phyloP scores from a whole-genome alignment of 2,329 filamentous ascomycete genomes.

The Phialophora expanda region DNA sequence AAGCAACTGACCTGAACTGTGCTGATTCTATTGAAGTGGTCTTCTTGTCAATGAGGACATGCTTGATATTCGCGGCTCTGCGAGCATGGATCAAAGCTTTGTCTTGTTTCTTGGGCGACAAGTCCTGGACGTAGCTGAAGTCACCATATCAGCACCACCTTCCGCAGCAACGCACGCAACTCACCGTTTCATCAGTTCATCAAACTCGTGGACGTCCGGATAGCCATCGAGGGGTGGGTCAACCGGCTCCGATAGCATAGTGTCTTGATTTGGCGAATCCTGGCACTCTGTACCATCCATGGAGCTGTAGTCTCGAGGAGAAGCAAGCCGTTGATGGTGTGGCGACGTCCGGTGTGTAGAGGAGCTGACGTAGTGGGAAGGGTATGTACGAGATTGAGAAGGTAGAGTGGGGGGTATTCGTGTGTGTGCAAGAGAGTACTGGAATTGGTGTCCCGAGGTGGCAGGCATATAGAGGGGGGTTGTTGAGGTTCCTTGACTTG shows the following conservation, averaged over 20 bases:
- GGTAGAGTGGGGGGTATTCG: constrained; percentile 41
- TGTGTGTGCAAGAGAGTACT: constrained; percentile 42
- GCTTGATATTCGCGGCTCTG: constrained; percentile 55
- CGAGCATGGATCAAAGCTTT: constrained; percentile 58
- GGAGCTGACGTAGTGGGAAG: constrained; percentile 41
- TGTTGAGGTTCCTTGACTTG: constrained; percentile 45
- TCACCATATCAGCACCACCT: not conserved
- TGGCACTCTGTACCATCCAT: constrained; percentile 52
- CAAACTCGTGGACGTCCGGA: constrained; percentile 53
- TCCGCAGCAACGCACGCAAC: not conserved
- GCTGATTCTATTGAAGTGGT: constrained; percentile 58
- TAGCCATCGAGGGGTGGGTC: constrained; percentile 52
- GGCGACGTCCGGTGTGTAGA: constrained; percentile 45
- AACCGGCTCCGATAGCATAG: constrained; percentile 53
- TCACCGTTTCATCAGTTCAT: constrained; percentile 53
- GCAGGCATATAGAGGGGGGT: constrained; percentile 43
- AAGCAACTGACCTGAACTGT: constrained; percentile 52
- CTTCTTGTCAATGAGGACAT: constrained; percentile 56
- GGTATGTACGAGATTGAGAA: constrained; percentile 43
- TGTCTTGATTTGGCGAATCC: constrained; percentile 51
- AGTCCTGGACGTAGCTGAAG: constrained; percentile 54
- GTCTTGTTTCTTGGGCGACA: constrained; percentile 59
- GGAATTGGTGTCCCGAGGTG: constrained; percentile 41
- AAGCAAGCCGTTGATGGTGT: constrained; percentile 43
- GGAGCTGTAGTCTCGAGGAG: constrained; percentile 45